phyloP scores from a whole-genome alignment of 2,329 filamentous ascomycete genomes.

The Cadophora luteo-olivacea region DNA sequence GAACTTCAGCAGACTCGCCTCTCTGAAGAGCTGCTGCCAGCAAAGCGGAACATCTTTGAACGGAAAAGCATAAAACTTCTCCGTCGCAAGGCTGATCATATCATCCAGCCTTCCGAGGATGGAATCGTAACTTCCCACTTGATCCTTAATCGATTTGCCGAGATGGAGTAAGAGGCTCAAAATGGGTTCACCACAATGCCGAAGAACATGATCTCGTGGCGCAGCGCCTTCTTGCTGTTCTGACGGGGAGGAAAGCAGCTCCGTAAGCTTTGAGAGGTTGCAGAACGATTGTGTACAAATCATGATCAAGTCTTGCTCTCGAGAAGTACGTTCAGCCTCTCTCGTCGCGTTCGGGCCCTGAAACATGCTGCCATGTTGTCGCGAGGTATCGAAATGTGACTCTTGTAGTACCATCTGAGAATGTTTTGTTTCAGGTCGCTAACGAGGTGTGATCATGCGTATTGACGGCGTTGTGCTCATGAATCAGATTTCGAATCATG shows the following conservation, averaged over 20 bases:
- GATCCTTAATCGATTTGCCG: slow-evolving; percentile 25
- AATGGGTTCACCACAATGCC: slow-evolving; percentile 32
- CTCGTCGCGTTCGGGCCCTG: neutral
- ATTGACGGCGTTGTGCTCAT: no score
- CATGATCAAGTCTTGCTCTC: neutral
- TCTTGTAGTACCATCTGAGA: neutral
- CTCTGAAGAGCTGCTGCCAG: slow-evolving; percentile 76
- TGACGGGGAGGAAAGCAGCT: neutral
- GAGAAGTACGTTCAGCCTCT: neutral
- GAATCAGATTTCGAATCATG: no score
- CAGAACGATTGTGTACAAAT: neutral
- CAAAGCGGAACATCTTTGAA: slow-evolving; percentile 69
- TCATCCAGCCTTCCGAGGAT: slow-evolving; percentile 55
- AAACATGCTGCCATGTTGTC: neutral
- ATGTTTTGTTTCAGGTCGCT: neutral
- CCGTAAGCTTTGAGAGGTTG: neutral
- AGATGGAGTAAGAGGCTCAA: slow-evolving; percentile 30
- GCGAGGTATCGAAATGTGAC: no score
- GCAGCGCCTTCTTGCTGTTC: neutral
- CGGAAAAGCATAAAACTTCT: slow-evolving; percentile 73
- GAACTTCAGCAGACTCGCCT: slow-evolving; percentile 71
- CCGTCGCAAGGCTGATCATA: slow-evolving; percentile 63
- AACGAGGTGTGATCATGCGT: no score
- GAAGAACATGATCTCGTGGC: neutral
- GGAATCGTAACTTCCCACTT: slow-evolving; percentile 22